phyloP scores from a whole-genome alignment of 805 yeast genomes.

The Wickerhamiella sorbophila region DNA sequence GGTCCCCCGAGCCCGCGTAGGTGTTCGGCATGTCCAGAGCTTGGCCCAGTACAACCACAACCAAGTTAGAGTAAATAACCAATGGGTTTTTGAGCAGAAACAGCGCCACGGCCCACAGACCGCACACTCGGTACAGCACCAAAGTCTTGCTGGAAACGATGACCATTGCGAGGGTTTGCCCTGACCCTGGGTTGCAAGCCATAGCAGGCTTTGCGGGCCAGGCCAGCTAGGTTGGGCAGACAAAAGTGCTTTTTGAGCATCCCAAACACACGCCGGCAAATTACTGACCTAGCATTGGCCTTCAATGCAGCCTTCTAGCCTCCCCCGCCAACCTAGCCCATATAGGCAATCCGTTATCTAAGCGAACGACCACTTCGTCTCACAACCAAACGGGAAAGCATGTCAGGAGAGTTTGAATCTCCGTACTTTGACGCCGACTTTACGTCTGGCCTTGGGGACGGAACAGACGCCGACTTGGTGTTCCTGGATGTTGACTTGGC shows the following conservation, averaged over 20 bases:
- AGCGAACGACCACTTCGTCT: neutral
- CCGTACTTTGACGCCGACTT: constrained; percentile 1
- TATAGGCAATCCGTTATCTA: neutral
- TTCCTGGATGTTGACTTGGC: neutral
- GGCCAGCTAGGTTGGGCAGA: no score
- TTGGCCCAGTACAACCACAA: constrained; percentile 19
- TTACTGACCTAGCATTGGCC: no score
- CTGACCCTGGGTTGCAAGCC: no score
- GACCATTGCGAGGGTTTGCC: neutral
- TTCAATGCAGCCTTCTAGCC: neutral
- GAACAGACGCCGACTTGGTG: neutral
- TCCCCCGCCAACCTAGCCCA: no score
- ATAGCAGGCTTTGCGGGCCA: no score
- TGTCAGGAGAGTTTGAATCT: constrained; percentile 3
- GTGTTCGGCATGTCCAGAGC: constrained; percentile 16
- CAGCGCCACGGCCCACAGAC: constrained; percentile 20
- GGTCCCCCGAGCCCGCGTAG: constrained; percentile 15
- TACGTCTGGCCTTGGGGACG: neutral
- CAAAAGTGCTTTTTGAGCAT: no score
- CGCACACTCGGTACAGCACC: constrained; percentile 15
- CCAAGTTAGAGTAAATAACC: constrained; percentile 15
- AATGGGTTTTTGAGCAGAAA: constrained; percentile 20
- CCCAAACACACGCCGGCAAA: no score
- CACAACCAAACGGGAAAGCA: neutral
- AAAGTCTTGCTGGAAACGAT: constrained; percentile 9